phyloP scores from a whole-genome alignment of 108 stramenopile species.

The Cyclotella baltica region DNA sequence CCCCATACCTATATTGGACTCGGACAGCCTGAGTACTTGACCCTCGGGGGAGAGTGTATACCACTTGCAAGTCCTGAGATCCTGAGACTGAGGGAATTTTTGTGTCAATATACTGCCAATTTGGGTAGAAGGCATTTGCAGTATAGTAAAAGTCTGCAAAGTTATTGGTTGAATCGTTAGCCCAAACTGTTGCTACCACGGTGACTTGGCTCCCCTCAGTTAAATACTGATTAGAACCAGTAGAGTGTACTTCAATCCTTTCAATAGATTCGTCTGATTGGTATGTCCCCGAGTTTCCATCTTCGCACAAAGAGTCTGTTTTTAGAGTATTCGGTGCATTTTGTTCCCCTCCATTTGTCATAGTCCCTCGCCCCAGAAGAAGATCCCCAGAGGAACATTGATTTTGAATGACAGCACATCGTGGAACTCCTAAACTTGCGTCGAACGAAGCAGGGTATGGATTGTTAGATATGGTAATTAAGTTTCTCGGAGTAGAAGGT shows the following conservation, averaged over 20 bases:
- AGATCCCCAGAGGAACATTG: too few relatives aligned
- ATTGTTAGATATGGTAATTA: too few relatives aligned
- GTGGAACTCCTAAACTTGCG: too few relatives aligned
- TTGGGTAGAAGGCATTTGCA: not conserved
- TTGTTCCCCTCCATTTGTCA: too few relatives aligned
- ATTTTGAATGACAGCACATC: too few relatives aligned
- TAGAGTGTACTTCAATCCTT: not conserved
- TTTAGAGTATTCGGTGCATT: too few relatives aligned
- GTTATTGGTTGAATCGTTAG: too few relatives aligned
- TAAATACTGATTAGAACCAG: not conserved
- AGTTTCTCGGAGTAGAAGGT: too few relatives aligned
- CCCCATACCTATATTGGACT: not conserved
- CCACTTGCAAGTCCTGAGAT: not conserved
- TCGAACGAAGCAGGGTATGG: too few relatives aligned
- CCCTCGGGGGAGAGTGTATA: not conserved
- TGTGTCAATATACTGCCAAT: not conserved
- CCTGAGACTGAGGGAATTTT: not conserved
- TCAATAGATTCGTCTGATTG: not conserved
- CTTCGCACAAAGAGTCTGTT: too few relatives aligned
- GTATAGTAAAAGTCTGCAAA: conserved; percentile 4
- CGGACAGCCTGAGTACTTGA: not conserved
- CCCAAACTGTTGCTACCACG: not conserved
- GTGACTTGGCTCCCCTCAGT: not conserved
- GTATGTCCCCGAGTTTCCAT: not conserved
- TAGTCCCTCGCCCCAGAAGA: too few relatives aligned